Evolutionary conservation across 129 eudicot species (phyloP).

Genomic region (Oenanthe sinensis): DNA sequence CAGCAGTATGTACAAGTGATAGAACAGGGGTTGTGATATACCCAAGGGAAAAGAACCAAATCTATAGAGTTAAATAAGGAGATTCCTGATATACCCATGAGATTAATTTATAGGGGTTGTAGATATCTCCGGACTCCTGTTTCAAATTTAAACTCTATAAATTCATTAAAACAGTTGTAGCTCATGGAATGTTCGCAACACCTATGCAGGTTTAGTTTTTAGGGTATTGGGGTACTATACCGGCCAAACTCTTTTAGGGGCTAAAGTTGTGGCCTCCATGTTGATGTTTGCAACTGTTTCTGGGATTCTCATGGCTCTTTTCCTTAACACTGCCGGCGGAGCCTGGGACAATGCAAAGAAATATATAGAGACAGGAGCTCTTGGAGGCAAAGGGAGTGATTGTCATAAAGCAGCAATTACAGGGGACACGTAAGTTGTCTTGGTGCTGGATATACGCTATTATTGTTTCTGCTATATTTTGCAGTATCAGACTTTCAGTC

Average conservation of each 20-base stretch:
- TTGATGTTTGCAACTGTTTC: slow-evolving; percentile 98
- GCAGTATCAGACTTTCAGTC: not conserved
- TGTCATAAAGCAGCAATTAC: slow-evolving; percentile 95
- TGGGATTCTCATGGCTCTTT: slow-evolving; percentile 98
- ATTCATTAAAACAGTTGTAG: not conserved
- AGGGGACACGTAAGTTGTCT: slow-evolving; percentile 87
- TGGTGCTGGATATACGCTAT: not conserved
- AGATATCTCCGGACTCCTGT: not conserved
- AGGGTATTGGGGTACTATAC: slow-evolving; percentile 85
- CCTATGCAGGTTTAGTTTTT: slow-evolving; percentile 61
- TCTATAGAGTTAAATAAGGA: too few species aligned
- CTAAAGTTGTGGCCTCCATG: slow-evolving; percentile 93
- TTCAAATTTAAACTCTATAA: not conserved
- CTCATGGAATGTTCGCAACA: not conserved
- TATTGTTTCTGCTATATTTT: not conserved
- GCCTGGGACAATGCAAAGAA: slow-evolving; percentile 99
- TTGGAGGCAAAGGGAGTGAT: slow-evolving; percentile 99
- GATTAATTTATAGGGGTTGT: too few species aligned
- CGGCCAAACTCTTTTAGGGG: slow-evolving; percentile 90
- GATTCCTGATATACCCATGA: too few species aligned
- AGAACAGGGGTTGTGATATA: not conserved
- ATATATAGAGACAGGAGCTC: slow-evolving; percentile 90
- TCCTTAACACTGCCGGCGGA: slow-evolving; percentile 94
- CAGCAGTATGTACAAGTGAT: not conserved
- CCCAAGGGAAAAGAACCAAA: not conserved